A percentile compares a stretch with the other conserved stretches of the same genome.
phyloP scores from a whole-genome alignment of 371 early-diverging fungal genomes.

The Mortierella sp. region DNA sequence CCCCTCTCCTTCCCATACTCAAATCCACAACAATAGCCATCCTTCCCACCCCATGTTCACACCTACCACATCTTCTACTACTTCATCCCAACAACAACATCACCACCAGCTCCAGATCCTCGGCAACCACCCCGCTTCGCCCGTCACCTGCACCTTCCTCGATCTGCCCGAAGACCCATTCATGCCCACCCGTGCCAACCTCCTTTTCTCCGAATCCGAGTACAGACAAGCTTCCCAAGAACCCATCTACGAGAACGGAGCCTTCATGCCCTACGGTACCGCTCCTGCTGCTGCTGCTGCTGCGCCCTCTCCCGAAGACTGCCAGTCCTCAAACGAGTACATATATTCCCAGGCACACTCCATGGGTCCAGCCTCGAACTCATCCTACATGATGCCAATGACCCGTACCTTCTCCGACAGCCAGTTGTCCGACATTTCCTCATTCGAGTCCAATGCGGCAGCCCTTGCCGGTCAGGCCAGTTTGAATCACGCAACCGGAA shows the following conservation, averaged over 20 bases:
- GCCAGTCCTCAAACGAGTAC: conserved; percentile 19
- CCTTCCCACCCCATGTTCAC: conserved; percentile 27
- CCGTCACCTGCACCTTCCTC: conserved; percentile 46
- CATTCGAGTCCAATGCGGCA: conserved; percentile 17
- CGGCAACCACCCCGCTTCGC: conserved; percentile 51
- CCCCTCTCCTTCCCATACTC: conserved; percentile 18
- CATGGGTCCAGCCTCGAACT: neutral
- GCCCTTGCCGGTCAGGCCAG: conserved; percentile 23
- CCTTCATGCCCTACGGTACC: conserved; percentile 31
- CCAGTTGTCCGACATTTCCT: conserved; percentile 44
- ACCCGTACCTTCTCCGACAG: conserved; percentile 42
- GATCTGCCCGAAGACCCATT: conserved; percentile 53
- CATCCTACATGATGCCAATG: conserved; percentile 46
- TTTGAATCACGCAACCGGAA: conserved; percentile 46
- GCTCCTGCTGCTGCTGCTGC: conserved; percentile 12
- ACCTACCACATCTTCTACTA: conserved; percentile 14
- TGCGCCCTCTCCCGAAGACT: conserved; percentile 23
- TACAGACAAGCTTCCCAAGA: conserved; percentile 43
- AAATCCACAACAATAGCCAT: conserved; percentile 19
- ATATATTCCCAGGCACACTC: conserved; percentile 22
- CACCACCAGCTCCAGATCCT: conserved; percentile 55
- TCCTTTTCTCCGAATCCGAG: conserved; percentile 41
- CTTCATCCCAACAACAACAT: conserved; percentile 17
- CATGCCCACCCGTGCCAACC: conserved; percentile 49
- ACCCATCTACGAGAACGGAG: conserved; percentile 28